These are phyloP conservation scores for Panicum miliaceum DNA, from an alignment of 176 grass and related monocot species.

Conservation along the genomic window DNA sequence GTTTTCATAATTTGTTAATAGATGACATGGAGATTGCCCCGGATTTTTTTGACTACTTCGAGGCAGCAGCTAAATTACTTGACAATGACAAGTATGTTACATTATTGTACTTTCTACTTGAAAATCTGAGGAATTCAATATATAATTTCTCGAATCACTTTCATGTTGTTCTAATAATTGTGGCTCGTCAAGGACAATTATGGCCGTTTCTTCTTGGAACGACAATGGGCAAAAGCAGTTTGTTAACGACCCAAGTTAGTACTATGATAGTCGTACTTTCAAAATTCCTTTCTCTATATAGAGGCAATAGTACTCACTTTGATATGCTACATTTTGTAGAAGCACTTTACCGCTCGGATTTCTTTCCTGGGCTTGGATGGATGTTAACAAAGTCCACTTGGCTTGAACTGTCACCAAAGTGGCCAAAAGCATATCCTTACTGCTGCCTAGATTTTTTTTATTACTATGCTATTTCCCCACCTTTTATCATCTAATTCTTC, in stretches of 20 bases:
- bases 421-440: constrained; percentile 99
- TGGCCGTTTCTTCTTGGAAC: constrained; percentile 99
- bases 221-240: constrained; percentile 96
- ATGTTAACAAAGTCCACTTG: constrained; percentile 94
- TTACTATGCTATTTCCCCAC: background rate
- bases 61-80: constrained; percentile 86
- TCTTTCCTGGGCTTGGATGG: constrained; percentile 99
- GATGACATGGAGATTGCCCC: constrained; percentile 99
- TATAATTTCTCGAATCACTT: constrained; percentile 33
- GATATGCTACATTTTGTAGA: constrained; percentile 55
- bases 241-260: constrained; percentile 88
- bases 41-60: constrained; percentile 95
- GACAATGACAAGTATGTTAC: constrained; percentile 81
- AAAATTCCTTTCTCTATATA: constrained; percentile 20
- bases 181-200: constrained; percentile 72
- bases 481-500: constrained; percentile 49
- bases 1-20: constrained; percentile 50
- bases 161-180: constrained; percentile 16
- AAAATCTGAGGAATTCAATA: constrained; percentile 2
- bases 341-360: constrained; percentile 92
- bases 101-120: constrained; percentile 34
- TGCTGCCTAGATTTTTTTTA: constrained; percentile 21
- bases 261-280: constrained; percentile 8
- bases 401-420: constrained; percentile 95
- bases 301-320: constrained; percentile 41